Conservation (phyloP, 2,329 filamentous ascomycete genomes). For the Magnaporthiopsis incrustans region DNA sequence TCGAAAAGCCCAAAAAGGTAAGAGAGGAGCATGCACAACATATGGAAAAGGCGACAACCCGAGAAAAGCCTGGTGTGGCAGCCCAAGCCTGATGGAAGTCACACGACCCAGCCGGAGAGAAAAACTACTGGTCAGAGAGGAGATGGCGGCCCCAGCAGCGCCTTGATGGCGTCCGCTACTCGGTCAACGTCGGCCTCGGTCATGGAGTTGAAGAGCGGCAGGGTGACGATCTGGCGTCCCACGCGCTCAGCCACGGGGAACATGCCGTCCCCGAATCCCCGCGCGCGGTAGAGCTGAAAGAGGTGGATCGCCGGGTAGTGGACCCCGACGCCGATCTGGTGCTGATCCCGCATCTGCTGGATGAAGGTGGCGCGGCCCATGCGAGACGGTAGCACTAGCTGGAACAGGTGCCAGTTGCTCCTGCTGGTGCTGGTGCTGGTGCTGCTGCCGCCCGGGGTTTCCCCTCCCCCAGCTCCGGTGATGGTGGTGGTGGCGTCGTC, state of each 20-base stretch:
- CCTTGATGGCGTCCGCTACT: background rate
- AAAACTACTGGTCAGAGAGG: background rate
- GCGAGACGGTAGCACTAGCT: background rate
- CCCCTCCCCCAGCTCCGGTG: background rate
- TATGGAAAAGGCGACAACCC: background rate
- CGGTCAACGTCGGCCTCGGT: background rate
- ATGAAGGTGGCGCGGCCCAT: background rate
- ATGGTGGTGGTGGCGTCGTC: background rate
- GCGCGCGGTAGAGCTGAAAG: background rate
- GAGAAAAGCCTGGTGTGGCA: no score
- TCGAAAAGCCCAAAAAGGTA: background rate
- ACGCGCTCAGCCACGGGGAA: background rate
- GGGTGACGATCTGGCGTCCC: background rate
- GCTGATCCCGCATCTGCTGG: background rate
- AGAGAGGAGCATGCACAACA: background rate
- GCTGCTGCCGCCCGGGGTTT: background rate
- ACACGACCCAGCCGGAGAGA: background rate
- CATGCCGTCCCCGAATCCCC: background rate
- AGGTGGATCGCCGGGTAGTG: background rate
- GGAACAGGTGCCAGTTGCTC: background rate
- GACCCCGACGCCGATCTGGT: background rate
- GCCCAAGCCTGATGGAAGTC: background rate
- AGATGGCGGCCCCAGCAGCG: background rate
- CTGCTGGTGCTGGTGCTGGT: background rate
- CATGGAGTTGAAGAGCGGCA: background rate